Conservation (phyloP, 139 green algal species). For the Coelastrella sp. region DNA sequence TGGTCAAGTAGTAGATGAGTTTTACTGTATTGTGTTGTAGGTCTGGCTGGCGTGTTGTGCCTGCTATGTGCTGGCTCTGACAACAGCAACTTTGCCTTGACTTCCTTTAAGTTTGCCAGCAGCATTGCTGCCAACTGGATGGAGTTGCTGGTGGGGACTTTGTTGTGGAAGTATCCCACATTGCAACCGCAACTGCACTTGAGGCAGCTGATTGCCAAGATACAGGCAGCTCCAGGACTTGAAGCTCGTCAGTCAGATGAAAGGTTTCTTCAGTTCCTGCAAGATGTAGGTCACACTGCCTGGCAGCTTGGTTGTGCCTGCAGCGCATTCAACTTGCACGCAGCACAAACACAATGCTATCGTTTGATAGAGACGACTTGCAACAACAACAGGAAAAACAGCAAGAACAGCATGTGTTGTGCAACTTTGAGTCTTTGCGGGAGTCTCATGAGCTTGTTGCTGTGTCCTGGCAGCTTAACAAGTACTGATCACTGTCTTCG, state of each 20-base stretch:
- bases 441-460: no score
- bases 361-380: no score
- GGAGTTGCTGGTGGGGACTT: constrained; percentile 70
- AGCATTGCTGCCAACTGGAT: constrained; percentile 61
- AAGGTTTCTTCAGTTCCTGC: constrained; percentile 45
- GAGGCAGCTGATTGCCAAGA: constrained; percentile 52
- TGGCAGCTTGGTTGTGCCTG: background rate
- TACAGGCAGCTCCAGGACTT: background rate
- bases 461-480: no score
- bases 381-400: no score
- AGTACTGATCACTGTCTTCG: no score
- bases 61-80: constrained; percentile 65
- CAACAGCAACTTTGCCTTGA: background rate
- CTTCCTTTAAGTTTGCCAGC: background rate
- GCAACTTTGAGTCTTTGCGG: no score
- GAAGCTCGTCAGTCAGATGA: constrained; percentile 5
- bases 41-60: constrained; percentile 58
- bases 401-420: no score
- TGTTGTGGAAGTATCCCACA: constrained; percentile 65
- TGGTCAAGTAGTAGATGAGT: no score
- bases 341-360: no score
- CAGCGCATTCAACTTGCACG: no score
- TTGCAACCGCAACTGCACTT: constrained; percentile 56
- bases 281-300: constrained; percentile 36
- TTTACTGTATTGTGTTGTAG: background rate